Percentiles rank a stretch among this genome's conserved stretches.
phyloP scores from a whole-genome alignment of 192 early-diverging fungal genomes.

The Umbelopsis isabellina region DNA sequence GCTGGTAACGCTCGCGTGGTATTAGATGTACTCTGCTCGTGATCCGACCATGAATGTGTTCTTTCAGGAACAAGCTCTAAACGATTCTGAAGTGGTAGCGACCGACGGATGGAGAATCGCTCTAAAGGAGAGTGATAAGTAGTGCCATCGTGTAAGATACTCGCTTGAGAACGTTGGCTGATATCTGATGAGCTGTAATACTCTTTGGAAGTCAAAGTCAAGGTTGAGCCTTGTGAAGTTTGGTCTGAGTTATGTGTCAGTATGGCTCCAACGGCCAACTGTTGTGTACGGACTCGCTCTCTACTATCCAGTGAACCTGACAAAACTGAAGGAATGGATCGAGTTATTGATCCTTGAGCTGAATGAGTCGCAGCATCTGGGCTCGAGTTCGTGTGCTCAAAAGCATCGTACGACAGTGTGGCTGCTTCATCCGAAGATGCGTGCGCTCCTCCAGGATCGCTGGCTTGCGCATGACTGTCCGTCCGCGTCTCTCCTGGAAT shows the following conservation, averaged over 20 bases:
- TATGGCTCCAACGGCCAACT: background rate
- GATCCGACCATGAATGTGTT: slow-evolving; percentile 3
- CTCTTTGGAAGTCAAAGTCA: background rate
- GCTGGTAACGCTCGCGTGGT: background rate
- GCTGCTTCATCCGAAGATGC: slow-evolving; percentile 8
- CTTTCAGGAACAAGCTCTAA: slow-evolving; percentile 4
- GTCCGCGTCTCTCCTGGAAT: background rate
- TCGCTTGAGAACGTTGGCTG: slow-evolving; percentile 10
- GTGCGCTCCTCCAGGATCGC: background rate
- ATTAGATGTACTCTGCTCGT: background rate
- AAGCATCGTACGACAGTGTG: slow-evolving; percentile 6
- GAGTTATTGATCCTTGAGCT: background rate
- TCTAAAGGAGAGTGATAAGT: slow-evolving; percentile 3
- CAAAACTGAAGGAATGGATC: background rate
- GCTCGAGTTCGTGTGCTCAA: slow-evolving; percentile 4
- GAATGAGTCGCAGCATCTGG: background rate
- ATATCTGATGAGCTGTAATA: slow-evolving; percentile 15
- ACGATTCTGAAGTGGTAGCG: background rate
- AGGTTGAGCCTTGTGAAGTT: background rate
- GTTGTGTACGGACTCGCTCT: background rate
- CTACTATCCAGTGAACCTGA: background rate
- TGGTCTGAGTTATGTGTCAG: background rate
- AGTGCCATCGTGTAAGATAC: slow-evolving; percentile 2
- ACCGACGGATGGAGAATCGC: background rate
- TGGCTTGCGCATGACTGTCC: background rate